Percentiles rank a stretch among this genome's conserved stretches.
Evolutionary conservation across 78 protist genomes (phyloP).

Genomic region (Dictyostelium citrinum): DNA sequence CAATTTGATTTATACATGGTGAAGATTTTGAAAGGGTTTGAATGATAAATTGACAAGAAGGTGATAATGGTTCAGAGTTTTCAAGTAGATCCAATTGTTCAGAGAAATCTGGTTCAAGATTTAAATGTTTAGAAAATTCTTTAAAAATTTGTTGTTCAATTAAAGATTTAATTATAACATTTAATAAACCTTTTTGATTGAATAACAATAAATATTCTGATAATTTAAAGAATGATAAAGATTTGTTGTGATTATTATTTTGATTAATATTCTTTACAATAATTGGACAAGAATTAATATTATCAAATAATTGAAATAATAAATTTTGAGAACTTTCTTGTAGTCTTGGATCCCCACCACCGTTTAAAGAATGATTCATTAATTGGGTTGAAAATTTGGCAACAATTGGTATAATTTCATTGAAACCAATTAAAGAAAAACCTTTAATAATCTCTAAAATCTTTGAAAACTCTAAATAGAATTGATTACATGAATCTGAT

Average conservation of each 20-base stretch:
- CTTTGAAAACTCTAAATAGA: background rate
- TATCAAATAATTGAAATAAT: background rate
- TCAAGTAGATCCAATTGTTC: background rate
- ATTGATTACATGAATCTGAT: background rate
- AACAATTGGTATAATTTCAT: background rate
- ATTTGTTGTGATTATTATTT: background rate
- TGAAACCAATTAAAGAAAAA: background rate
- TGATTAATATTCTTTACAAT: background rate
- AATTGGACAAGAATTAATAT: background rate
- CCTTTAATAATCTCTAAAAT: background rate
- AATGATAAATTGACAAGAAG: conserved; percentile 11
- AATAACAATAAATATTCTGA: conserved; percentile 2
- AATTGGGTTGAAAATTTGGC: conserved; percentile 41
- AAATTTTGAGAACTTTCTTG: background rate
- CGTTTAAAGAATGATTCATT: background rate
- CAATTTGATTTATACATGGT: background rate
- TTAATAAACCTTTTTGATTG: background rate
- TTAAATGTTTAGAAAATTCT: background rate
- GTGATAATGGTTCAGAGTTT: background rate
- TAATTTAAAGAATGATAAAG: conserved; percentile 9
- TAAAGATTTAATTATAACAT: background rate
- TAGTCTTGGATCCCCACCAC: background rate
- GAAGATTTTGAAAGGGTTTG: background rate
- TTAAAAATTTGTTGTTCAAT: background rate
- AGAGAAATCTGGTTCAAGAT: background rate